phyloP scores from a whole-genome alignment of 2,329 filamentous ascomycete genomes.

The Tolypocladium inflatum region DNA sequence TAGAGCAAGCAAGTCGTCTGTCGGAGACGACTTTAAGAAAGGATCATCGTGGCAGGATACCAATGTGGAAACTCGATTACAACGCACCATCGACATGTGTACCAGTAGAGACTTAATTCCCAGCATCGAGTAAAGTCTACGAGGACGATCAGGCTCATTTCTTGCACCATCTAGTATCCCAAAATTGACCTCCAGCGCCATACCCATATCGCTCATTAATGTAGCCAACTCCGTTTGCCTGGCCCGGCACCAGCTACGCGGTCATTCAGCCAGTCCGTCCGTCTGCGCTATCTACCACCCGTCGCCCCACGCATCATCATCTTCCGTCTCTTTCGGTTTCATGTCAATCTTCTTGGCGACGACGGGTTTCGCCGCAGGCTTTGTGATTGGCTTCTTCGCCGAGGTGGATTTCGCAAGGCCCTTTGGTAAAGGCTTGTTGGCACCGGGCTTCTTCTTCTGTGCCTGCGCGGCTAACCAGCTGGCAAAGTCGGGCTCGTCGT shows the following conservation, averaged over 20 bases:
- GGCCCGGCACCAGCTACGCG: background rate
- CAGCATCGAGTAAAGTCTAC: background rate
- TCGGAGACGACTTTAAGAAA: background rate
- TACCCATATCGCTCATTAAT: background rate
- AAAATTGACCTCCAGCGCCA: background rate
- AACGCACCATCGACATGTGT: background rate
- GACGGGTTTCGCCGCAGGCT: constrained; percentile 32
- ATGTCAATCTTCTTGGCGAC: constrained; percentile 59
- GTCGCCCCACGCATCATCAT: constrained; percentile 56
- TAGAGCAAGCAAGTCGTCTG: too few relatives aligned
- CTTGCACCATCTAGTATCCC: background rate
- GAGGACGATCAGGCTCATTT: background rate
- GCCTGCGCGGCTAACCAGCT: constrained; percentile 88
- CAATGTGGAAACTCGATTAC: background rate
- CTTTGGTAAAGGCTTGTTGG: constrained; percentile 65
- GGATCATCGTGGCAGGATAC: background rate
- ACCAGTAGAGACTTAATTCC: background rate
- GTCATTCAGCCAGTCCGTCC: background rate
- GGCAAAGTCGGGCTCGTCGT: constrained; percentile 90
- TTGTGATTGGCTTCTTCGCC: constrained; percentile 34
- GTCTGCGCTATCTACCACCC: constrained; percentile 39
- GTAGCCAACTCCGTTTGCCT: background rate
- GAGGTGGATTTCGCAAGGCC: constrained; percentile 57
- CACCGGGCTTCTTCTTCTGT: constrained; percentile 62
- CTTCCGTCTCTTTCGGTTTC: constrained; percentile 50